Evolutionary conservation across 2,329 filamentous ascomycete species (phyloP), one percentile per base, ranked within the genome.

Genomic region (Hypoxylon sp.): DNA sequence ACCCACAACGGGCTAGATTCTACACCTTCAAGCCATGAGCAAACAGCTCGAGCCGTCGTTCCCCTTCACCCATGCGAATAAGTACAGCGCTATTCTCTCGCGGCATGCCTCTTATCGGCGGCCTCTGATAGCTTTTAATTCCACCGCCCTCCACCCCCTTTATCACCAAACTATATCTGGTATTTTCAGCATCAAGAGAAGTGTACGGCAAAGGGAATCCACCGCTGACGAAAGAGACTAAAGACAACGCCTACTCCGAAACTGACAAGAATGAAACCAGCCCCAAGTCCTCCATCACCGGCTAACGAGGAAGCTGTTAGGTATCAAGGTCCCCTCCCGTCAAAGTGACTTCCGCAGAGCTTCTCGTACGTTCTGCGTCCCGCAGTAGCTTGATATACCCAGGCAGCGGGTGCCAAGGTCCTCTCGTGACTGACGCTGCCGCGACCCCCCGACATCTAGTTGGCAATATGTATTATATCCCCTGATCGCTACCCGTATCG

Each of bases 401-500:
- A 13, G 45, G 35, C 43, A 55, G 47, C 27, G 20, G 29, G 35
- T 15, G 23, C 20, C 20, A 41, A 10, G 11, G 31, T 17, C 29
- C 38, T 49, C 33, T 49, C 33, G 29, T 52, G 53, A 20, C 48
- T 13, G 45, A 26, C 23, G 48, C 47, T 41, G 41, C 43, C 51
- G 37, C 45, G 42, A 46, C 29, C 46, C 48, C 48, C 48, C 37
- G 41, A 42, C 45, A 35, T 35, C 43, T 42, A 47, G 41, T 48
- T 51, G 51, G 43, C 55, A 41, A 45, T 60, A 64, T 48, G 62
- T 52, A 64, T 64, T 64, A 64, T 50, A 58, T 62, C 49, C 58
- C 46, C 45, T 52, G 23, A 54, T 38, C 52, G 26, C 15, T 54
- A 48, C 47, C 42, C 35, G 18, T 47, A 42, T 51, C 24, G 29